Conservation (phyloP, 768 basidiomycete genomes). For the Russula ochroleuca region DNA sequence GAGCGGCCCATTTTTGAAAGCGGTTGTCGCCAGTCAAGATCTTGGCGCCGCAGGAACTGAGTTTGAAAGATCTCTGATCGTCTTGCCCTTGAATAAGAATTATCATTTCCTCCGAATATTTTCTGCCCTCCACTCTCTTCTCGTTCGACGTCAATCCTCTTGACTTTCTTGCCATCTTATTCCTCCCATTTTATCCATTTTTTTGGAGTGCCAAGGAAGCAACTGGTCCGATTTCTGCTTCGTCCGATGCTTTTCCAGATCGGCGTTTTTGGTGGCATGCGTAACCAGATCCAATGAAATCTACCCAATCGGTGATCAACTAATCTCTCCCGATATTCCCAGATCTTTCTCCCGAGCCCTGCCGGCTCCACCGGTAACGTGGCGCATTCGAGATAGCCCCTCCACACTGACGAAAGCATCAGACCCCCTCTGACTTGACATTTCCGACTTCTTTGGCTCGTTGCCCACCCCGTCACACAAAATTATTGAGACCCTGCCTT, state of each 20-base stretch:
- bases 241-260: slow-evolving; percentile 27
- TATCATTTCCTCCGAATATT: background rate
- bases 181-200: background rate
- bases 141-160: background rate
- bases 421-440: background rate
- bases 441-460: background rate
- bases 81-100: slow-evolving; percentile 11
- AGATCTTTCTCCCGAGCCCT: slow-evolving; percentile 23
- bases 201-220: background rate
- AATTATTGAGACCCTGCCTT: slow-evolving; percentile 3
- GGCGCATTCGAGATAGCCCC: slow-evolving; percentile 15
- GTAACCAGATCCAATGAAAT: slow-evolving; percentile 29
- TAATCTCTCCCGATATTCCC: slow-evolving; percentile 29
- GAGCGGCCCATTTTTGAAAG: slow-evolving; percentile 24
- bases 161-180: background rate
- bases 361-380: slow-evolving; percentile 20
- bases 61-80: slow-evolving; percentile 28
- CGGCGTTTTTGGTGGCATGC: slow-evolving; percentile 28
- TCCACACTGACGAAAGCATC: background rate
- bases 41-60: slow-evolving; percentile 29
- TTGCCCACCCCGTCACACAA: slow-evolving; percentile 7
- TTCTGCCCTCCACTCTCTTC: background rate
- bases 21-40: slow-evolving; percentile 27
- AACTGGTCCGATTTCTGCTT: slow-evolving; percentile 4
- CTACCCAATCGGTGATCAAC: slow-evolving; percentile 29